Conservation (phyloP, 75 land plant genomes). For the Sequoia sempervirens region DNA sequence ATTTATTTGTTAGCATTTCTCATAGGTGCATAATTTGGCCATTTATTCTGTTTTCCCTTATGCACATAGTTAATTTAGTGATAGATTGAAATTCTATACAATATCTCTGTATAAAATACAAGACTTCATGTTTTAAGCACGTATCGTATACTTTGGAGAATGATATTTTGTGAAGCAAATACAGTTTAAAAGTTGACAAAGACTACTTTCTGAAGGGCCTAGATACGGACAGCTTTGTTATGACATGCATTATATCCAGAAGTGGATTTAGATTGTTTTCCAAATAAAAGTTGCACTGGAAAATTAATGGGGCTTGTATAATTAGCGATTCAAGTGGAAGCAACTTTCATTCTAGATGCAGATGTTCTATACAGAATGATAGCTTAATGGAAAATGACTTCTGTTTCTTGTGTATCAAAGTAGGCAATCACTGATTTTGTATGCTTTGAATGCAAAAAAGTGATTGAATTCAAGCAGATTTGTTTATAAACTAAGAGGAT, state of each 20-base stretch:
- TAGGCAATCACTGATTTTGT: not conserved
- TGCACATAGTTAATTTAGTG: not conserved
- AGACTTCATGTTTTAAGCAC: not conserved
- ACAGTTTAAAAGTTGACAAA: not conserved
- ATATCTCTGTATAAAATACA: not conserved
- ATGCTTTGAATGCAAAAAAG: not conserved
- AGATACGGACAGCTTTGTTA: not conserved
- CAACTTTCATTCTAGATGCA: not conserved
- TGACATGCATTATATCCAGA: not conserved
- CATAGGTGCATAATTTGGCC: not conserved
- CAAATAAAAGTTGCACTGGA: not conserved
- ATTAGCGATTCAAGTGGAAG: not conserved
- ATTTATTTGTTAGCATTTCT: conserved; percentile 2
- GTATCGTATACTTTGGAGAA: not conserved
- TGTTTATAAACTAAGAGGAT: no score
- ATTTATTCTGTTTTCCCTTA: not conserved
- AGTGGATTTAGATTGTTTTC: not conserved
- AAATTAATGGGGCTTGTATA: not conserved
- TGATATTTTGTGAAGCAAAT: not conserved
- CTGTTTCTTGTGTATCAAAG: not conserved
- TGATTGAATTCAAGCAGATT: no score
- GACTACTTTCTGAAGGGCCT: not conserved
- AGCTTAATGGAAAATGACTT: not conserved
- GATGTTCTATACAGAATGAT: not conserved
- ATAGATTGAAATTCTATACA: not conserved